phyloP scores from a whole-genome alignment of 129 eudicot species.

The Chrysanthemum makinoi region DNA sequence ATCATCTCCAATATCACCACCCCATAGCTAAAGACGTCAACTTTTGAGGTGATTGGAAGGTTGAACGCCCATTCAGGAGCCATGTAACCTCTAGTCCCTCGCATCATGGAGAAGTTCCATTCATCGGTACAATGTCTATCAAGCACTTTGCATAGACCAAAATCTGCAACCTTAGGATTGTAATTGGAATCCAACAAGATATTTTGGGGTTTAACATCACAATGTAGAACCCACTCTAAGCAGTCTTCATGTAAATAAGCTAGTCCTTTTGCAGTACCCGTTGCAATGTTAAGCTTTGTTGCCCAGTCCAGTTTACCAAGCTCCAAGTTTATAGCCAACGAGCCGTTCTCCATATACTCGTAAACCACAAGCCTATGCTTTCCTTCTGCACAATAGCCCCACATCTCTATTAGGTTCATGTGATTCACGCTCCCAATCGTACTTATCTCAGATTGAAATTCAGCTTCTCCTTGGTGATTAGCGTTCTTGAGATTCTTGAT shows the following conservation, averaged over 20 bases:
- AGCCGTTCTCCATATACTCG: neutral
- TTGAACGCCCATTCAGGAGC: slow-evolving; percentile 36
- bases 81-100: slow-evolving; percentile 39
- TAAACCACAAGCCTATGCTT: neutral
- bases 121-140: slow-evolving; percentile 8
- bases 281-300: neutral
- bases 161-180: slow-evolving; percentile 1
- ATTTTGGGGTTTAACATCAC: neutral
- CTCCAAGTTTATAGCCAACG: neutral
- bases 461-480: neutral
- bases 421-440: neutral
- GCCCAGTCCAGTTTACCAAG: neutral
- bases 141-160: slow-evolving; percentile 3
- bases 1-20: slow-evolving; percentile 32
- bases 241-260: slow-evolving; percentile 4
- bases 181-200: neutral
- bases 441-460: neutral
- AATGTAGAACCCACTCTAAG: neutral
- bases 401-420: slow-evolving; percentile 1
- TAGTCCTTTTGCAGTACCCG: neutral
- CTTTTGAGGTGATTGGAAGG: slow-evolving; percentile 28
- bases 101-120: slow-evolving; percentile 24
- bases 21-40: slow-evolving; percentile 29
- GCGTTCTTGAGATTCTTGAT: neutral
- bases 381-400: no score